Evolutionary conservation across 2,329 filamentous ascomycete species (phyloP).

Genomic region (Bipolaris gigantea): DNA sequence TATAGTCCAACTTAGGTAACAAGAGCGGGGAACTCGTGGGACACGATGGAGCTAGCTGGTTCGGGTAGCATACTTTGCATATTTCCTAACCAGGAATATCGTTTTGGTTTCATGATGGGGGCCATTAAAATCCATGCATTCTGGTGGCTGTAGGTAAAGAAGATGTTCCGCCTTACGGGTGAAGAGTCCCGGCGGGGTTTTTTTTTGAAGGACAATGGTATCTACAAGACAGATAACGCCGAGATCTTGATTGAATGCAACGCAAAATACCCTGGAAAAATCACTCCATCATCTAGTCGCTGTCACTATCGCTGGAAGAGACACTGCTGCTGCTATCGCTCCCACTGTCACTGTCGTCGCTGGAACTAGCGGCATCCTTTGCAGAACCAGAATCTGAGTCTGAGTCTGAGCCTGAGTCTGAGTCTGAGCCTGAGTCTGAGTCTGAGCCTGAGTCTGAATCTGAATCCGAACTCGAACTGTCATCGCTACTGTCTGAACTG

Average conservation of each 20-base stretch:
- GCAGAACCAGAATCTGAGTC: background rate
- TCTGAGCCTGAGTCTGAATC: slow-evolving; percentile 5
- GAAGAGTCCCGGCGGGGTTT: background rate
- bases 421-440: slow-evolving; percentile 1
- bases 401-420: slow-evolving; percentile 6
- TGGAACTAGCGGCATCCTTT: slow-evolving; percentile 12
- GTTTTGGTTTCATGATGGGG: background rate
- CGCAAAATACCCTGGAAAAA: background rate
- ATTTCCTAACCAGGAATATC: background rate
- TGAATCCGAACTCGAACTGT: slow-evolving; percentile 24
- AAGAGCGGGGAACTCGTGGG: slow-evolving; percentile 7
- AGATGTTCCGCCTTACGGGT: background rate
- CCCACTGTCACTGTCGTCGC: slow-evolving; percentile 15
- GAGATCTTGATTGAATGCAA: background rate
- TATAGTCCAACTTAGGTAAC: background rate
- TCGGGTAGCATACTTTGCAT: slow-evolving; percentile 2
- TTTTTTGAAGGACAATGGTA: background rate
- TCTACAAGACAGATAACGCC: background rate
- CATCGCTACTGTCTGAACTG: slow-evolving; percentile 38
- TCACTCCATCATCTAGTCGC: slow-evolving; percentile 8
- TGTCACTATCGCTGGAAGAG: slow-evolving; percentile 11
- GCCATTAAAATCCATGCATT: background rate
- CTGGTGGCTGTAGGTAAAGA: background rate
- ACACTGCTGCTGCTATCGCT: slow-evolving; percentile 18
- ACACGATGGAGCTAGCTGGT: slow-evolving; percentile 5